phyloP scores from a whole-genome alignment of 2,329 filamentous ascomycete genomes.

The Pseudocercospora fijiensis region DNA sequence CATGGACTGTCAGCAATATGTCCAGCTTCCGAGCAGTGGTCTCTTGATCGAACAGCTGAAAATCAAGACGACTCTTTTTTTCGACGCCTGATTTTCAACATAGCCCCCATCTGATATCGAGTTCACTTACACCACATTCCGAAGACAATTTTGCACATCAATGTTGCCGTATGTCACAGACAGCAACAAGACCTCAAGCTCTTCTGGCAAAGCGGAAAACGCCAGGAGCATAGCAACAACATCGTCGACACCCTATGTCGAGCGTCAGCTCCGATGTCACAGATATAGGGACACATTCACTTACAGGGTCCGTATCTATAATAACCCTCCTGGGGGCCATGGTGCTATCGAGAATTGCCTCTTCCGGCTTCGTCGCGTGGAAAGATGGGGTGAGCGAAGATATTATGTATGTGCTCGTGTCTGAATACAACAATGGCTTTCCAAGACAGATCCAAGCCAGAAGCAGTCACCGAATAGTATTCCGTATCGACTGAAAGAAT shows the following conservation, averaged over 20 bases:
- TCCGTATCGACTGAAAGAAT: neutral
- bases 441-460: neutral
- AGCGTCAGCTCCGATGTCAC: neutral
- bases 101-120: neutral
- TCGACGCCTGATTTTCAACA: no score
- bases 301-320: constrained; percentile 91
- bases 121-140: constrained; percentile 66
- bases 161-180: constrained; percentile 95
- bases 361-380: constrained; percentile 1
- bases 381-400: constrained; percentile 3
- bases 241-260: constrained; percentile 10
- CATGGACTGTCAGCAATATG: neutral
- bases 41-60: neutral
- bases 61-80: neutral
- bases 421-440: neutral
- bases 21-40: neutral
- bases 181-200: constrained; percentile 80
- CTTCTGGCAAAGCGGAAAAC: constrained; percentile 75
- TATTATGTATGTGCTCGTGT: neutral
- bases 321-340: constrained; percentile 66
- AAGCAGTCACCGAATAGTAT: constrained; percentile 4
- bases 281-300: neutral
- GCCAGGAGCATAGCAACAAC: constrained; percentile 66
- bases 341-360: constrained; percentile 13
- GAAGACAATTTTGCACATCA: constrained; percentile 77